Evolutionary conservation across 257 asterid species (phyloP), one percentile per base, ranked within the genome.

Genomic region (Solanum rostratum): DNA sequence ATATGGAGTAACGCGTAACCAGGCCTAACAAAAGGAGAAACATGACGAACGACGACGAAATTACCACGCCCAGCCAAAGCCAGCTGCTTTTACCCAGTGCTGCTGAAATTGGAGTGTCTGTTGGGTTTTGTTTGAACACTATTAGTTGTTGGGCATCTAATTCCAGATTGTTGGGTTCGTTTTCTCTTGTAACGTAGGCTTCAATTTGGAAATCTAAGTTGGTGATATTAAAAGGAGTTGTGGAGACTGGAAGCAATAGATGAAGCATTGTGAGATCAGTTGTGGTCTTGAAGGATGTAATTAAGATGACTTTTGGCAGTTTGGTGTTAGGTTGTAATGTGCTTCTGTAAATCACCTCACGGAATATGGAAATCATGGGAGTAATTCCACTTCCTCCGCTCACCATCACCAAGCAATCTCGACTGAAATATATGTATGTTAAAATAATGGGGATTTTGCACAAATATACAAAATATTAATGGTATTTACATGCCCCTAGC

Each of bases 381-480:
- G 97, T 80, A 16, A 92, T 90, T 16, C 95, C 97, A 55, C 97
- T 94, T 30, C 98, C 98, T 81, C 98, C 98, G 76, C 97, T 87
- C 45, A 94, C 71, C 97, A 92, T 90, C 89, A 94, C 92, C 30
- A 92, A 84, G 83, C 55, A 62, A 7, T 93, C 95, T 29, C 85
- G 91, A 83, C 95, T 93, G 65, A 76, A 59, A 37, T 39, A 10
- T 15, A 30, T 15, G 49, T 33, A n/a, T n/a, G n/a, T n/a, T n/a
- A n/a, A n/a, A n/a, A n/a, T n/a, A n/a, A n/a, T n/a, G n/a, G n/a
- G n/a, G n/a, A n/a, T n/a, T n/a, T n/a, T n/a, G n/a, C n/a, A n/a
- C n/a, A n/a, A n/a, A n/a, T n/a, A n/a, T n/a, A n/a, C n/a, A n/a
- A n/a, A n/a, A n/a, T n/a, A n/a, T n/a, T n/a, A n/a, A n/a, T n/a